Base-by-base conservation (phyloP, 1,139 yeast genomes). In the Saccharomyces hybrid region DNA sequence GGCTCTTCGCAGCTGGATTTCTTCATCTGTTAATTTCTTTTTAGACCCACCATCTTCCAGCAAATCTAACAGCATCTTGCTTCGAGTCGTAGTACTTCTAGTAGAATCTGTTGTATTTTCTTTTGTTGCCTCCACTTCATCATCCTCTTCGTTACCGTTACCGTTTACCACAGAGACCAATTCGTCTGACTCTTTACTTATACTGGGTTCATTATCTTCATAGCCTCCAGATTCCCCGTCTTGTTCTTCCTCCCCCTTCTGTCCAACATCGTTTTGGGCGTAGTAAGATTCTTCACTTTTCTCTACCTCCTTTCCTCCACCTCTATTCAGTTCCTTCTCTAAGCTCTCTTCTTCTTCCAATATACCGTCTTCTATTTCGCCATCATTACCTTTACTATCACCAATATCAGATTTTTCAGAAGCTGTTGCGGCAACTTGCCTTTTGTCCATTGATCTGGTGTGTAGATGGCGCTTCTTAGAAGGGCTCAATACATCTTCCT, bases 1-100 rank as follows among this genome's bases (percentile, higher is more conserved):
- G 0, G 95, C 91, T 59, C 90, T 83, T 47, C 90, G 78, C 56
- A 89, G 71, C 42, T 88, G 88, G 46, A 83, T 78, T 70, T 91
- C 96, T 67, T 93, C 96, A 56, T 85, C 96, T 0, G 96, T 85
- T 55, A 88, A 78, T 38, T 54, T 59, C 49, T 60, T 61, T 23
- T 58, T 55, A 14, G 57, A 51, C 7, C 57, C 49, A 55, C 56
- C 71, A 64, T 61, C 68, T 28, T 63, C 69, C 55, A 64, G 53
- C 11, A 63, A 57, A 42, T 60, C 63, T 52, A 57, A 51, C 29
- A 65, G 54, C 69, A 64, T 68, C 55, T 32, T 50, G 48, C 48
- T 50, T 54, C 20, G 32, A 46, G 34, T 51, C 34, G 23, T 51
- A 26, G 52, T 34, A 25, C n/a, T 8, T 14, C 49, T 16, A 49